Percentiles rank a stretch among this genome's conserved stretches.
phyloP scores from a whole-genome alignment of 306 rosid genomes.

The Acmispon strigosus region DNA sequence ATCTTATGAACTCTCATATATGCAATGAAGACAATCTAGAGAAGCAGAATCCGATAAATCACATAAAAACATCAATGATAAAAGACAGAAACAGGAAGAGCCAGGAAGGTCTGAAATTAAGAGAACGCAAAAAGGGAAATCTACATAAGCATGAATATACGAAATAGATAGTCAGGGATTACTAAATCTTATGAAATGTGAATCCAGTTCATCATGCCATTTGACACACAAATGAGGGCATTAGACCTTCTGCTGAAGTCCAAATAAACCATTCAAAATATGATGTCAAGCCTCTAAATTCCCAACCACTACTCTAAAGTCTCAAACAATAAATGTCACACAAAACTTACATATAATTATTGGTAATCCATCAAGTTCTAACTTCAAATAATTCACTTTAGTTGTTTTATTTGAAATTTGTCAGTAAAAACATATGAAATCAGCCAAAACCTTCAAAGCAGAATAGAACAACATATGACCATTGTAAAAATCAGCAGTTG shows the following conservation, averaged over 20 bases:
- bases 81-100: background rate
- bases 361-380: background rate
- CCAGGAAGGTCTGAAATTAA: conserved; percentile 7
- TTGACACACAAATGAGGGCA: background rate
- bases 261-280: background rate
- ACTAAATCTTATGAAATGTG: background rate
- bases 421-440: background rate
- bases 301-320: background rate
- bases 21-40: background rate
- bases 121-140: background rate
- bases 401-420: background rate
- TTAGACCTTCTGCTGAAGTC: conserved; percentile 1
- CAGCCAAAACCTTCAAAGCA: conserved; percentile 1
- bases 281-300: conserved; percentile 2
- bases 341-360: background rate
- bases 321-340: background rate
- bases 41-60: background rate
- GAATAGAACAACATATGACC: background rate
- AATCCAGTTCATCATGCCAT: background rate
- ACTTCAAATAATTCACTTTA: background rate
- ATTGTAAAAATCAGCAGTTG: background rate
- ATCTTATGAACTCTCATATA: background rate
- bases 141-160: background rate
- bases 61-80: background rate
- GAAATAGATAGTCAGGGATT: background rate